phyloP scores from a whole-genome alignment of 805 yeast genomes.

The Teunomyces panamensis region DNA sequence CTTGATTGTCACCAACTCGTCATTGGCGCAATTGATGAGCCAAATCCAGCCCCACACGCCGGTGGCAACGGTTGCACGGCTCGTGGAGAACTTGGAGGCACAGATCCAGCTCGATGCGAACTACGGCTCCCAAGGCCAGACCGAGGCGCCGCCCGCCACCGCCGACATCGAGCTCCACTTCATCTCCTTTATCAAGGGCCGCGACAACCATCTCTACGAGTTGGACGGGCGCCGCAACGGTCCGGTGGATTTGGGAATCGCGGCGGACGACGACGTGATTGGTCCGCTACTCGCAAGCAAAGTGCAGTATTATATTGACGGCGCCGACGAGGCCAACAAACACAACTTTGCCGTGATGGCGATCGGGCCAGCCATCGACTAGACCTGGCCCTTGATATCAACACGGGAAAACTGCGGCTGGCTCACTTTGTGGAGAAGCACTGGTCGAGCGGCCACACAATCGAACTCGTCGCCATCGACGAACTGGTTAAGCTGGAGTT shows the following conservation, averaged over 20 bases:
- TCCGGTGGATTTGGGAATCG: slow-evolving; percentile 58
- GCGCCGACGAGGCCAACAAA: slow-evolving; percentile 57
- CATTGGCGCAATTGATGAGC: slow-evolving; percentile 20
- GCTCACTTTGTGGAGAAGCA: slow-evolving; percentile 34
- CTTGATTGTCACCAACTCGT: slow-evolving; percentile 39
- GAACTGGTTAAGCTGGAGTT: slow-evolving; percentile 35
- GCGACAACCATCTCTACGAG: slow-evolving; percentile 65
- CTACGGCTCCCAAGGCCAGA: slow-evolving; percentile 55
- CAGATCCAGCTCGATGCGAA: slow-evolving; percentile 40
- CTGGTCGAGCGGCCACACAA: slow-evolving; percentile 31
- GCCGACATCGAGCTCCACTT: slow-evolving; percentile 64
- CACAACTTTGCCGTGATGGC: slow-evolving; percentile 78
- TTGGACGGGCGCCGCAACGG: slow-evolving; percentile 86
- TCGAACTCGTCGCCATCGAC: slow-evolving; percentile 24
- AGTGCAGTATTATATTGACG: slow-evolving; percentile 64
- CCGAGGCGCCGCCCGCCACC: slow-evolving; percentile 62
- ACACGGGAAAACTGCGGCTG: slow-evolving; percentile 50
- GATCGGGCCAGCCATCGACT: slow-evolving; percentile 55
- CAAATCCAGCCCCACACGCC: slow-evolving; percentile 17
- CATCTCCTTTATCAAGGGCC: slow-evolving; percentile 62
- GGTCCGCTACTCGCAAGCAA: slow-evolving; percentile 47
- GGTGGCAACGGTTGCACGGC: slow-evolving; percentile 34
- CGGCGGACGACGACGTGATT: slow-evolving; percentile 46
- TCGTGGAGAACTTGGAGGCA: slow-evolving; percentile 47
- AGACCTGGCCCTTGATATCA: slow-evolving; percentile 89